phyloP scores from a whole-genome alignment of 768 basidiomycete species.

The Phanerochaete carnosa region DNA sequence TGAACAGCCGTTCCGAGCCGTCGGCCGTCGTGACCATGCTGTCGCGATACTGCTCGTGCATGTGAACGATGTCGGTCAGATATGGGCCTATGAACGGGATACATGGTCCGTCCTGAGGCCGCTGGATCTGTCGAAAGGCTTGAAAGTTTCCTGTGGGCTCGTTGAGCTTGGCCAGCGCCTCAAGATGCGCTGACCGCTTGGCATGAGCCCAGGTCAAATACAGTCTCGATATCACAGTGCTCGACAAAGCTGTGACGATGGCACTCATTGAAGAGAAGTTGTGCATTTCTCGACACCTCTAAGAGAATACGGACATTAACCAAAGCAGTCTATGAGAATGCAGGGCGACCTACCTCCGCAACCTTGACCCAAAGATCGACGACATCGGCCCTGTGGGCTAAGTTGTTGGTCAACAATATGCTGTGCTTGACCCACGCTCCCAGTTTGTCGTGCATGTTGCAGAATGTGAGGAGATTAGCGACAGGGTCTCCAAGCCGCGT shows the following conservation, averaged over 20 bases:
- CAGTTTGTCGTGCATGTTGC: slow-evolving; percentile 58
- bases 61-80: slow-evolving; percentile 56
- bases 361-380: slow-evolving; percentile 77
- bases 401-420: slow-evolving; percentile 48
- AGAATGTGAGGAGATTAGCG: slow-evolving; percentile 50
- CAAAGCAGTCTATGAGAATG: background rate
- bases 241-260: slow-evolving; percentile 60
- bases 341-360: slow-evolving; percentile 55
- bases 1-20: slow-evolving; percentile 27
- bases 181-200: slow-evolving; percentile 46
- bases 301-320: slow-evolving; percentile 1
- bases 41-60: slow-evolving; percentile 43
- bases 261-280: slow-evolving; percentile 71
- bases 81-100: slow-evolving; percentile 69
- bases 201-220: slow-evolving; percentile 69
- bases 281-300: slow-evolving; percentile 64
- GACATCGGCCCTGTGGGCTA: slow-evolving; percentile 53
- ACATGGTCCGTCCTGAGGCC: slow-evolving; percentile 44
- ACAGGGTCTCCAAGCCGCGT: slow-evolving; percentile 33
- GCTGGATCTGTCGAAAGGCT: slow-evolving; percentile 49
- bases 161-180: slow-evolving; percentile 49
- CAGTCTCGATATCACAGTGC: slow-evolving; percentile 52
- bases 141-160: slow-evolving; percentile 58
- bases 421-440: slow-evolving; percentile 66
- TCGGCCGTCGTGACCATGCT: slow-evolving; percentile 20